Base-by-base conservation (phyloP, 306 rosid genomes). In the Mimosa bimucronata region DNA sequence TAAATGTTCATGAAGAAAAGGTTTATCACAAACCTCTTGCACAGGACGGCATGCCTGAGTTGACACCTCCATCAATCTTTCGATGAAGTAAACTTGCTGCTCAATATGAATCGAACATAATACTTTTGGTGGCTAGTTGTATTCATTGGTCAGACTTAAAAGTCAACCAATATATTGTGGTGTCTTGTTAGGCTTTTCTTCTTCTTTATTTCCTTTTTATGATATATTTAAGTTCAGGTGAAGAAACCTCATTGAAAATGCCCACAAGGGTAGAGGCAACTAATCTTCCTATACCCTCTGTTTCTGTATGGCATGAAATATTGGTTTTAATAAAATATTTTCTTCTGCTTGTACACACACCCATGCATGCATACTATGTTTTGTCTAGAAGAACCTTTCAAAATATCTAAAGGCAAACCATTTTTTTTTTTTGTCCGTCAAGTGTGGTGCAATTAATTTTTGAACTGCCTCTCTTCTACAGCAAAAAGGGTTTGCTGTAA, bases 401-500 rank as follows among this genome's bases (percentile, higher is more conserved):
- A 21, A 30, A 19, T 68, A n/a, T 15, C 21, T 34, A 9, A 15
- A 61, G 64, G 34, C 13, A 75, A 58, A 79, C 38, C 7, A 60
- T 71, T 79, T 44, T 7, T 30, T 12, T n/a, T 34, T 34, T 37
- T 31, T 52, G 58, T 11, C 12, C 66, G 34, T 5, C 65, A 60
- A 60, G 31, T 26, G 16, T 2, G 61, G 16, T 12, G 31, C 34
- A 26, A 53, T 11, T 57, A 34, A 73, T 40, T 75, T 45, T 15
- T 75, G 68, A 50, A 58, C 60, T 82, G 66, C 80, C 29, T 71
- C 26, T 31, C 58, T 60, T 83, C 48, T 87, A 86, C 84, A 81
- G 84, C 82, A 88, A 74, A 91, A 81, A 28, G 95, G 97, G 29
- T 95, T 86, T 73, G 87, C 94, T 71, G 99, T 90, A 45, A 85